Conservation (phyloP, 2,329 filamentous ascomycete genomes). For the Neofusicoccum laricinum region DNA sequence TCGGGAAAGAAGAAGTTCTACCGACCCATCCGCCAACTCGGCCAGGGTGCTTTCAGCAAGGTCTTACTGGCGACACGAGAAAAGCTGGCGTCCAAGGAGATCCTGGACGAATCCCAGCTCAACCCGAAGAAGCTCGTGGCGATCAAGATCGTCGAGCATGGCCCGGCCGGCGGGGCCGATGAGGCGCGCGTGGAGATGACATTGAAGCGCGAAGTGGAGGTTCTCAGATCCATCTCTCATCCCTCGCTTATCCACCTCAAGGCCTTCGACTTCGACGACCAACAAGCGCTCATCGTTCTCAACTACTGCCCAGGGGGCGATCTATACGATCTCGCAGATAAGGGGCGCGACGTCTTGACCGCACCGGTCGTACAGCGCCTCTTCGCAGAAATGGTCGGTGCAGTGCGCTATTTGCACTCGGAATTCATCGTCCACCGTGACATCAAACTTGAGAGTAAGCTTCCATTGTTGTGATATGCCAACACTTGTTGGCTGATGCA, state of each 20-base stretch:
- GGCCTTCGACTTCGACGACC: slow-evolving; percentile 82
- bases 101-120: slow-evolving; percentile 47
- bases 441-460: slow-evolving; percentile 94
- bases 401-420: slow-evolving; percentile 80
- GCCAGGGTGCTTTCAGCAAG: slow-evolving; percentile 92
- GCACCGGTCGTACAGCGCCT: slow-evolving; percentile 74
- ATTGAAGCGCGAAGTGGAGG: slow-evolving; percentile 90
- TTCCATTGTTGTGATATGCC: slow-evolving; percentile 22
- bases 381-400: slow-evolving; percentile 83
- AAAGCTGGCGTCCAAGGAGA: slow-evolving; percentile 43
- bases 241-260: slow-evolving; percentile 88
- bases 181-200: slow-evolving; percentile 92
- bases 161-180: slow-evolving; percentile 87
- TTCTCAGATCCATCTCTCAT: slow-evolving; percentile 83
- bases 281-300: slow-evolving; percentile 78
- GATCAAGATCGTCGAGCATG: slow-evolving; percentile 93
- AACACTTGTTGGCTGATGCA: slow-evolving; percentile 20
- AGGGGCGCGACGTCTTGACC: slow-evolving; percentile 65
- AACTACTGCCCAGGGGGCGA: slow-evolving; percentile 94
- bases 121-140: slow-evolving; percentile 82
- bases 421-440: slow-evolving; percentile 90
- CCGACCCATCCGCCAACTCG: slow-evolving; percentile 75
- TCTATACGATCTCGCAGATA: slow-evolving; percentile 85
- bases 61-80: slow-evolving; percentile 89
- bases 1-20: slow-evolving; percentile 76